Evolutionary conservation across 2,329 filamentous ascomycete species (phyloP).

Genomic region (Sclerotinia glacialis): DNA sequence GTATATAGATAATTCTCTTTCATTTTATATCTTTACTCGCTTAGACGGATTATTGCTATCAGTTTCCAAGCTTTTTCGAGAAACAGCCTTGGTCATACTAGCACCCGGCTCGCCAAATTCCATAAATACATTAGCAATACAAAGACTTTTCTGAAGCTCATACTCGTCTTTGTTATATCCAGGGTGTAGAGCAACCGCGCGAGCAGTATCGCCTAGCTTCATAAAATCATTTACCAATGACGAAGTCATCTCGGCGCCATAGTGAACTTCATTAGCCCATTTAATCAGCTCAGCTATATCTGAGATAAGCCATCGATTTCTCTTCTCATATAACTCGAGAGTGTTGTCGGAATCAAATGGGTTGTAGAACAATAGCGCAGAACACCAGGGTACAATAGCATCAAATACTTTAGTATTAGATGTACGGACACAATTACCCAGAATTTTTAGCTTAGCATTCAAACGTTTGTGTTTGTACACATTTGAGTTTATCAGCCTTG

Average conservation of each 20-base stretch:
- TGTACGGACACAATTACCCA: background rate
- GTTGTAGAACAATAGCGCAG: background rate
- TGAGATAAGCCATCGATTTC: background rate
- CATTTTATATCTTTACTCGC: conserved; percentile 3
- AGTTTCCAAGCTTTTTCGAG: background rate
- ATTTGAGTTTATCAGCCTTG: background rate
- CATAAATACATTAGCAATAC: conserved; percentile 4
- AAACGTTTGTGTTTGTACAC: background rate
- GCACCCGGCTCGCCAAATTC: background rate
- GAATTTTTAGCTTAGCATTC: background rate
- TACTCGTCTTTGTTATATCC: background rate
- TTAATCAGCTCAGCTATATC: conserved; percentile 2
- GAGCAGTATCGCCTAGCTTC: conserved; percentile 6
- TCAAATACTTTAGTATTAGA: background rate
- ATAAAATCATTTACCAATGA: conserved; percentile 6
- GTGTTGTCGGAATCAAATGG: background rate
- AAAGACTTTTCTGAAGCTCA: background rate
- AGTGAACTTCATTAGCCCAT: conserved; percentile 2
- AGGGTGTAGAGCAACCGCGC: background rate
- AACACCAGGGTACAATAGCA: background rate
- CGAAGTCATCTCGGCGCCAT: background rate
- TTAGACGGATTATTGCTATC: conserved; percentile 2
- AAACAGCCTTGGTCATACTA: background rate
- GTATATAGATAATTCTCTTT: too few species aligned
- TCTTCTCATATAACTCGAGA: background rate